phyloP scores from a whole-genome alignment of 2,329 filamentous ascomycete species.

The Penicillium psychrosexuale region DNA sequence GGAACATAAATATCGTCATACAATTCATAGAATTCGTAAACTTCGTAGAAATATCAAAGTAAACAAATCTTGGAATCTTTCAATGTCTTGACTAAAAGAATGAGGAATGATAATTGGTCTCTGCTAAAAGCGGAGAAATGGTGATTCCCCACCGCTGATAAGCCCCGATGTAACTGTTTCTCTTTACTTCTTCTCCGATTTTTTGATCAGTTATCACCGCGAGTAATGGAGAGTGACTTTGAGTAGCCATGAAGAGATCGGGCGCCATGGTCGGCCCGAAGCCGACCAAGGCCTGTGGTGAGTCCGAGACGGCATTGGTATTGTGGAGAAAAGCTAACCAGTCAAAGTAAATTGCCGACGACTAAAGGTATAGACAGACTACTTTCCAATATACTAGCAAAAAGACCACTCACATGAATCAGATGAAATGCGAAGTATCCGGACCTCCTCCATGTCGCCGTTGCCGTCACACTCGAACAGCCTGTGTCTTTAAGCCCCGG shows the following conservation, averaged over 20 bases:
- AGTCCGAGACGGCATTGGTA: slow-evolving; percentile 7
- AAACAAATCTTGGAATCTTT: not conserved
- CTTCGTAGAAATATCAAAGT: not conserved
- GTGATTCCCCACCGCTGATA: not conserved
- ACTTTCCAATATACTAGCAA: not conserved
- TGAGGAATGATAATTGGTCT: not conserved
- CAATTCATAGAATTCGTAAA: not conserved
- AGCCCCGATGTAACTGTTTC: not conserved
- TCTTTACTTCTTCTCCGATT: not conserved
- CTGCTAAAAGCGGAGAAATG: slow-evolving; percentile 6
- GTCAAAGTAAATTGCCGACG: slow-evolving; percentile 30
- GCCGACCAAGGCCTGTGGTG: slow-evolving; percentile 34
- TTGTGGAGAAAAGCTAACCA: slow-evolving; percentile 7
- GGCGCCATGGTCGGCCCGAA: slow-evolving; percentile 23
- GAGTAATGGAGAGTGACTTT: slow-evolving; percentile 4
- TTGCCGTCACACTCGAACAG: slow-evolving; percentile 22
- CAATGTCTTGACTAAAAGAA: not conserved
- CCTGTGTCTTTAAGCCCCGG: slow-evolving; percentile 30
- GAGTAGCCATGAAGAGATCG: slow-evolving; percentile 20
- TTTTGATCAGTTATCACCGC: not conserved
- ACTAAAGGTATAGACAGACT: slow-evolving; percentile 24
- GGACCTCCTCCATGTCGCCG: slow-evolving; percentile 29
- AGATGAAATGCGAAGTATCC: slow-evolving; percentile 33
- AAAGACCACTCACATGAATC: not conserved
- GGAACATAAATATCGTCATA: slow-evolving; percentile 41